phyloP scores from a whole-genome alignment of 2,329 filamentous ascomycete species.

The Coniochaeta sp. region DNA sequence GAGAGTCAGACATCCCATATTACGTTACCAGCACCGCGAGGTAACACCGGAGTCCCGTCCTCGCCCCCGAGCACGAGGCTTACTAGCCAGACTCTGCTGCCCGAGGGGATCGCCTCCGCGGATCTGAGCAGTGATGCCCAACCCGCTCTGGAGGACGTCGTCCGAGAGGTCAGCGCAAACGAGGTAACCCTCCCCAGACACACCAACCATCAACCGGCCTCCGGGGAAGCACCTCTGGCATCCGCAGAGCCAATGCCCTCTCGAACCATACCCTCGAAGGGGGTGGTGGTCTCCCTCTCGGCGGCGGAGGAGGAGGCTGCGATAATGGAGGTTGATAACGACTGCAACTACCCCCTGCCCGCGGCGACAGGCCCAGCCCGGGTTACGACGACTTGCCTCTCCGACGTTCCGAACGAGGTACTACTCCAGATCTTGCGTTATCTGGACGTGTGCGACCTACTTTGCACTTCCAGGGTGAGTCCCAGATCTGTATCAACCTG shows the following conservation, averaged over 20 bases:
- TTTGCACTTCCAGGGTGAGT: conserved; percentile 48
- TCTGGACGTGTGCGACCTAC: conserved; percentile 50
- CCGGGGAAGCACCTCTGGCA: background rate
- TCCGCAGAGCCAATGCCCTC: background rate
- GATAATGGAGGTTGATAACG: background rate
- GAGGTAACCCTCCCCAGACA: too few species aligned
- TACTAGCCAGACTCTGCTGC: background rate
- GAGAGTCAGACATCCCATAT: background rate
- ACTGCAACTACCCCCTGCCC: background rate
- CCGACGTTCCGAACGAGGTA: conserved; percentile 48
- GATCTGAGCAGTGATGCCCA: conserved; percentile 12
- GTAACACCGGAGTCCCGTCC: background rate
- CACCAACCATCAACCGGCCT: background rate
- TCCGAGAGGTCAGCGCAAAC: conserved; percentile 5
- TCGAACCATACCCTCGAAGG: background rate
- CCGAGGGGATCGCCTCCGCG: background rate
- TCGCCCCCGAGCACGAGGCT: background rate
- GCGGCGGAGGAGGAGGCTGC: background rate
- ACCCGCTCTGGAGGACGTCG: conserved; percentile 11
- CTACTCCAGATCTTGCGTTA: conserved; percentile 48
- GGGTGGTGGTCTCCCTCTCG: background rate
- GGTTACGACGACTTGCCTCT: conserved; percentile 15
- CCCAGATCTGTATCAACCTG: background rate
- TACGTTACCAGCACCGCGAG: background rate
- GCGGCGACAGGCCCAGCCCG: background rate